Conservation (phyloP, 2,329 filamentous ascomycete species). For the Fusarium neocosmosporiellum region DNA sequence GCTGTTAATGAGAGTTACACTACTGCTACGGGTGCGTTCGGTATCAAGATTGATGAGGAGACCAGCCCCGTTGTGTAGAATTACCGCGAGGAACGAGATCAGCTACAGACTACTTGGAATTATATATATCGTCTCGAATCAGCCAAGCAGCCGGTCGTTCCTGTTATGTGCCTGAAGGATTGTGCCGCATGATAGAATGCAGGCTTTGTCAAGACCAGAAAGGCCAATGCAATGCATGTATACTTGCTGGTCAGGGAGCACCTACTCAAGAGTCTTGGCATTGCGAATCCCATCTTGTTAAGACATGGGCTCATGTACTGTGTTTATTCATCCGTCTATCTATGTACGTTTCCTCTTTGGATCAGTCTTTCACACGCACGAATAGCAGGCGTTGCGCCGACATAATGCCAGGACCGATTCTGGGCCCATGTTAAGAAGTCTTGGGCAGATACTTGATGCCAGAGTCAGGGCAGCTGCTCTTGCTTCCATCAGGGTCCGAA, state of each 20-base stretch:
- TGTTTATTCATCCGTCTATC: neutral
- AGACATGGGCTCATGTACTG: neutral
- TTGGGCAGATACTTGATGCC: slow-evolving; percentile 47
- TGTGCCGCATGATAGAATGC: neutral
- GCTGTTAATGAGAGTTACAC: slow-evolving; percentile 67
- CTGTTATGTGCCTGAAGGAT: neutral
- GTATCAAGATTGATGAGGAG: slow-evolving; percentile 59
- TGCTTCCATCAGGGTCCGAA: slow-evolving; percentile 65
- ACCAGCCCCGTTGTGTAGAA: slow-evolving; percentile 27
- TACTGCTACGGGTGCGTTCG: slow-evolving; percentile 56
- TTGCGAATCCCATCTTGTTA: neutral
- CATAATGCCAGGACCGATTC: too few species aligned
- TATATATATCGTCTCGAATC: neutral
- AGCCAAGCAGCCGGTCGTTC: neutral
- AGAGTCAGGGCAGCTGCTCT: slow-evolving; percentile 64
- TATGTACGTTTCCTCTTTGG: neutral
- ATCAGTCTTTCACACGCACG: too few species aligned
- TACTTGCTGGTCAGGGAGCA: neutral
- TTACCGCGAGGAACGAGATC: neutral
- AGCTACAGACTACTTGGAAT: neutral
- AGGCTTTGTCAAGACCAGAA: rapidly evolving
- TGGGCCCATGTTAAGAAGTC: slow-evolving; percentile 3
- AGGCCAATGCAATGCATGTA: neutral
- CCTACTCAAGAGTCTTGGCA: neutral
- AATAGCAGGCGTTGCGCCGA: too few species aligned